Conservation (phyloP, 352 stramenopile species). For the Phytophthora niederhauseri region DNA sequence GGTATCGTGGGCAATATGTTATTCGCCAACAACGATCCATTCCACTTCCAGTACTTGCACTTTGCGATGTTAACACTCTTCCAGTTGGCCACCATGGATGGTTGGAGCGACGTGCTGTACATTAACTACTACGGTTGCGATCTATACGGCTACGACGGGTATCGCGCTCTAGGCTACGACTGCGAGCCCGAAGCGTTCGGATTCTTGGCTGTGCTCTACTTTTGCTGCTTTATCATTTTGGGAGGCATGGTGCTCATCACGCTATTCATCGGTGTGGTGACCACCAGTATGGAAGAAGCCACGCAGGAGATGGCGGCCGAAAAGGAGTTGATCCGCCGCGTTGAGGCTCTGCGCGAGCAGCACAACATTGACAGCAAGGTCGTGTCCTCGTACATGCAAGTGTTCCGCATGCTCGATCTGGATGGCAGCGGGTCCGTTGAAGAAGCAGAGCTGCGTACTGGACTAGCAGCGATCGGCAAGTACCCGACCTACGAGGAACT, state of each 20-base stretch:
- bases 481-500: constrained; percentile 81
- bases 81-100: constrained; percentile 86
- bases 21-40: constrained; percentile 88
- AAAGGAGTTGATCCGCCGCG: constrained; percentile 64
- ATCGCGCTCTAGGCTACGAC: constrained; percentile 56
- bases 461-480: constrained; percentile 82
- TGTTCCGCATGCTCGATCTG: constrained; percentile 85
- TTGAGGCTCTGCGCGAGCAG: constrained; percentile 63
- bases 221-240: constrained; percentile 83
- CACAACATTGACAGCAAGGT: constrained; percentile 54
- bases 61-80: constrained; percentile 92
- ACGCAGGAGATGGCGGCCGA: constrained; percentile 87
- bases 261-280: constrained; percentile 93
- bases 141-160: constrained; percentile 79
- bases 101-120: constrained; percentile 92
- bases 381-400: constrained; percentile 78
- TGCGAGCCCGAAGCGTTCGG: constrained; percentile 52
- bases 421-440: constrained; percentile 86
- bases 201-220: constrained; percentile 75
- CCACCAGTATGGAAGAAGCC: constrained; percentile 91
- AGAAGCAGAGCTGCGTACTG: constrained; percentile 83
- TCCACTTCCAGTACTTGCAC: constrained; percentile 89
- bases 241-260: constrained; percentile 91
- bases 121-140: constrained; percentile 92
- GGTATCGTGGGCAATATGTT: constrained; percentile 92